Evolutionary conservation across 2,329 filamentous ascomycete species (phyloP).

Genomic region (Xylaria sp.): DNA sequence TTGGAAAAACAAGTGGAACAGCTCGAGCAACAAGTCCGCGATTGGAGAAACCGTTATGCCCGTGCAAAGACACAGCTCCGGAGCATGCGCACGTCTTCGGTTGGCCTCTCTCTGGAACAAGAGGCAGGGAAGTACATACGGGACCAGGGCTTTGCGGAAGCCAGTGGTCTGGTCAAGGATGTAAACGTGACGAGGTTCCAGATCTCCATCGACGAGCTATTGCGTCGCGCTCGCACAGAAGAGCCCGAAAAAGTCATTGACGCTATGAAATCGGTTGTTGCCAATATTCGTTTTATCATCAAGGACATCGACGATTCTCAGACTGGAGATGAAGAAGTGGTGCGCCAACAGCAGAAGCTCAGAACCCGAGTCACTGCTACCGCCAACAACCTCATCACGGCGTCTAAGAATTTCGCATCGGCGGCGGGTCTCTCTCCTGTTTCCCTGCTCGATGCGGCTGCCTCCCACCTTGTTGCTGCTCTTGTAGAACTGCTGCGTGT

Average conservation of each 20-base stretch:
- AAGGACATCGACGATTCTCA: conserved; percentile 65
- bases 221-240: conserved; percentile 69
- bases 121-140: conserved; percentile 63
- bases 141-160: conserved; percentile 62
- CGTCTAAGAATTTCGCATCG: conserved; percentile 82
- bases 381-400: conserved; percentile 92
- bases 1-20: conserved; percentile 68
- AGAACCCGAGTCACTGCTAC: conserved; percentile 84
- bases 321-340: conserved; percentile 47
- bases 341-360: conserved; percentile 60
- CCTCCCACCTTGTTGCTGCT: conserved; percentile 79
- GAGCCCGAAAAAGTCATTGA: conserved; percentile 71
- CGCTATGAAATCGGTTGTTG: conserved; percentile 79
- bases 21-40: conserved; percentile 76
- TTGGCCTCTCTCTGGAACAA: conserved; percentile 63
- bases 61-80: conserved; percentile 82
- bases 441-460: conserved; percentile 88
- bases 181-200: conserved; percentile 94
- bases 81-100: conserved; percentile 72
- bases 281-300: conserved; percentile 76
- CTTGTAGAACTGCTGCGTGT: conserved; percentile 78
- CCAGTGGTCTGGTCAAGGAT: conserved; percentile 78
- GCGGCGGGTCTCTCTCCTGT: conserved; percentile 83
- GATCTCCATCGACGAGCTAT: conserved; percentile 83
- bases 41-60: conserved; percentile 88